Evolutionary conservation across 2,329 filamentous ascomycete species (phyloP), one percentile per base, ranked within the genome.

Genomic region (Drechslerella stenobrocha): DNA sequence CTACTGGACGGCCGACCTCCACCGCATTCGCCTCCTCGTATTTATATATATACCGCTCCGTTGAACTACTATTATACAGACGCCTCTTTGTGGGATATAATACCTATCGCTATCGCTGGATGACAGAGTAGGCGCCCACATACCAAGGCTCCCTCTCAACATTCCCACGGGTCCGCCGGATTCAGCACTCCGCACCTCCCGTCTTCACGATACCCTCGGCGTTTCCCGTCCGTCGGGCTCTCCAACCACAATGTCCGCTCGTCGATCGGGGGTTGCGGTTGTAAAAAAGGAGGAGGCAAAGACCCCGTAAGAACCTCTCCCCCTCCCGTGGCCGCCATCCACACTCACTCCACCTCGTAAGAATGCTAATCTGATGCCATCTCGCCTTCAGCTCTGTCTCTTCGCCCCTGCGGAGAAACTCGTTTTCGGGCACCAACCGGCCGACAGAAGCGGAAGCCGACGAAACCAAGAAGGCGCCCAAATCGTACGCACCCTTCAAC

Each of bases 391-490:
- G 58, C 46, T 18, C 24, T 42, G 42, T 46, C 7, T 37, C 50
- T 46, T 47, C 55, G 28, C 58, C 52, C 34, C 55, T 56, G 63
- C 63, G 63, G 63, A 67, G 63, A 56, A 67, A 67, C 55, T 67
- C 63, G 11, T 67, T 67, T 32, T 32, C 53, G 26, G 63, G 63
- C 11, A 45, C 44, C 22, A 32, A 60, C 13, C 47, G 56, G 63
- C 48, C 61, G 15, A 53, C 50, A 51, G 56, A 56, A 55, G 26
- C 28, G 11, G 32, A 40, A 32, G 45, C 9, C 34, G 50, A 51
- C 37, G 63, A 60, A 20, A 37, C 15, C 32, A 59, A 67, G 63
- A 42, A 46, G 40, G 42, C 63, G 18, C 63, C 63, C 44, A 67
- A 67, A 67, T 67, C 63, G 63, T 67, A 67, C 50, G 63, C 60